These are phyloP conservation scores for Elongisporangium prolatum DNA, from an alignment of 352 stramenopile species.

Conservation along the genomic window DNA sequence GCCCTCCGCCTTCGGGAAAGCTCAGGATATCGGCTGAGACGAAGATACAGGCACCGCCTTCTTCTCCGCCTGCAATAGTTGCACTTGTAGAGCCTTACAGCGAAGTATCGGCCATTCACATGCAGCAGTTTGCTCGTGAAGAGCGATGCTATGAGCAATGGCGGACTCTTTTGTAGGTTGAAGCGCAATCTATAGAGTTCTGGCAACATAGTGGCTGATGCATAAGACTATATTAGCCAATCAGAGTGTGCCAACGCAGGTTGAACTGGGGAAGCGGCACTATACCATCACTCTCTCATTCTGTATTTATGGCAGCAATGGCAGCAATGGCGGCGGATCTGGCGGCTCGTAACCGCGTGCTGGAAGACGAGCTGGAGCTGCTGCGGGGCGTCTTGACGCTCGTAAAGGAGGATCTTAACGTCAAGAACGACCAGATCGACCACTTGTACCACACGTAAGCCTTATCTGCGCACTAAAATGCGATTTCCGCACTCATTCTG, in stretches of 20 bases:
- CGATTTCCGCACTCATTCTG: neutral
- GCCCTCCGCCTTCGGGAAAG: neutral
- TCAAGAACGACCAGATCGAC: slow-evolving; percentile 31
- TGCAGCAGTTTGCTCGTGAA: neutral
- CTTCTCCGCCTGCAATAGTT: neutral
- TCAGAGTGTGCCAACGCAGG: neutral
- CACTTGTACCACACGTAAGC: slow-evolving; percentile 22
- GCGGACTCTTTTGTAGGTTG: neutral
- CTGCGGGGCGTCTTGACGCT: slow-evolving; percentile 21
- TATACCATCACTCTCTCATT: neutral
- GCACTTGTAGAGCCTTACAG: neutral
- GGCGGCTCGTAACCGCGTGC: slow-evolving; percentile 3
- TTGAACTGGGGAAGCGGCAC: neutral
- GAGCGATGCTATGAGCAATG: neutral
- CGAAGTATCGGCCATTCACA: neutral
- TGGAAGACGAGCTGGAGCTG: slow-evolving; percentile 22
- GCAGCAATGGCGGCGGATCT: neutral
- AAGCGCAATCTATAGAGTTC: neutral
- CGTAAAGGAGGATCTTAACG: slow-evolving; percentile 26
- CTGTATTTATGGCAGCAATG: neutral
- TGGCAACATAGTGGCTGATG: no score
- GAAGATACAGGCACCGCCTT: neutral
- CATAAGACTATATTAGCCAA: neutral
- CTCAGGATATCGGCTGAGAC: neutral
- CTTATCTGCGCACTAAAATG: neutral